phyloP scores from a whole-genome alignment of 768 basidiomycete genomes.

The Phlegmacium glaucopus region DNA sequence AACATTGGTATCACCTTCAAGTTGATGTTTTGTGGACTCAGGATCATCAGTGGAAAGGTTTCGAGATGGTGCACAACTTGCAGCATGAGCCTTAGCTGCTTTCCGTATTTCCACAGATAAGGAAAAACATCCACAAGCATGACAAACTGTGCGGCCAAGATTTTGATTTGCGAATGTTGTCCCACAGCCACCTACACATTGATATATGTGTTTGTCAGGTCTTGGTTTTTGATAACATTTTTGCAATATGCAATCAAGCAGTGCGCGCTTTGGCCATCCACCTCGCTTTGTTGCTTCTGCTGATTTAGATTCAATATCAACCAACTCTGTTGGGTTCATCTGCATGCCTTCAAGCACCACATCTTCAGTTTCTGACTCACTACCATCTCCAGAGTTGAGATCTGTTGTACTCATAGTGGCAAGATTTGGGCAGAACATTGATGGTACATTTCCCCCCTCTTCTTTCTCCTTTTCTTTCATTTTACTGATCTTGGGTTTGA shows the following conservation, averaged over 20 bases:
- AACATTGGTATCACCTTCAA: background rate
- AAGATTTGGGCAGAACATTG: background rate
- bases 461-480: background rate
- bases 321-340: background rate
- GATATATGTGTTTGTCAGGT: background rate
- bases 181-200: background rate
- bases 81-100: background rate
- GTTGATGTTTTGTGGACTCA: background rate
- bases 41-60: background rate
- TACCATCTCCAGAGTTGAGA: background rate
- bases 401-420: background rate
- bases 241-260: background rate
- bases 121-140: conserved; percentile 23
- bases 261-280: background rate
- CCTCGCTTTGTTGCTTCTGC: background rate
- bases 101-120: background rate
- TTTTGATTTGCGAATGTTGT: background rate
- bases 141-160: background rate
- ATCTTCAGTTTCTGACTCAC: background rate
- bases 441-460: background rate
- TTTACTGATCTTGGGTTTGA: background rate
- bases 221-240: background rate
- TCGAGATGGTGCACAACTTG: background rate
- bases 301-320: background rate
- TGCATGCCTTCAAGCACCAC: background rate